These are phyloP conservation scores for Vaccinium macrocarpon DNA, from an alignment of 148 eudicot species.

Conservation along the genomic window DNA sequence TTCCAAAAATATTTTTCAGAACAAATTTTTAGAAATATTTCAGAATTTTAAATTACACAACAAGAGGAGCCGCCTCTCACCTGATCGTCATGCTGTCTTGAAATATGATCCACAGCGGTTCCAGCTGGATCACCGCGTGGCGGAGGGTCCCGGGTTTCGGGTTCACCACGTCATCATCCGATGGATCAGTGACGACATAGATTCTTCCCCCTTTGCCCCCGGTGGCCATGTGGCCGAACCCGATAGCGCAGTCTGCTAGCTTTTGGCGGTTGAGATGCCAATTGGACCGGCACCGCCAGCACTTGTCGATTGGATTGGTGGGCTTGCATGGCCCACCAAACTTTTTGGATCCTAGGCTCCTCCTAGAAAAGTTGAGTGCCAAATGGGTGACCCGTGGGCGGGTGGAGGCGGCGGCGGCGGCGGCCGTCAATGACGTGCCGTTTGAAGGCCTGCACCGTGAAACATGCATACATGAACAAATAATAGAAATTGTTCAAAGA, in stretches of 20 bases:
- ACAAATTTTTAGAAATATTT: background rate
- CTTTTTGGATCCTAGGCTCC: background rate
- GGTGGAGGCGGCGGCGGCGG: background rate
- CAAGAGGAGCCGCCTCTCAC: background rate
- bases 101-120: slow-evolving; percentile 46
- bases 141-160: slow-evolving; percentile 46
- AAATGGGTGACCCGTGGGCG: slow-evolving; percentile 1
- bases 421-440: background rate
- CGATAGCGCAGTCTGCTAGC: slow-evolving; percentile 38
- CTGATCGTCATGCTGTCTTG: slow-evolving; percentile 30
- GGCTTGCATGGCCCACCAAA: slow-evolving; percentile 22
- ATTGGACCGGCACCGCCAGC: slow-evolving; percentile 44
- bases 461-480: background rate
- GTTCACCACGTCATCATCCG: slow-evolving; percentile 15
- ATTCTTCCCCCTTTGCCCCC: slow-evolving; percentile 39
- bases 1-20: background rate
- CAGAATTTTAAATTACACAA: no score
- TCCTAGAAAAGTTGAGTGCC: background rate
- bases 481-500: background rate
- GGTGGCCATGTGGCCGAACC: slow-evolving; percentile 33
- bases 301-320: slow-evolving; percentile 38
- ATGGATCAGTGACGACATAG: slow-evolving; percentile 30
- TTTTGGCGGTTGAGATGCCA: slow-evolving; percentile 37
- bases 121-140: slow-evolving; percentile 34
- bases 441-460: background rate